These are phyloP conservation scores for Heritiera fomes DNA, from an alignment of 345 rosid species.

Conservation along the genomic window DNA sequence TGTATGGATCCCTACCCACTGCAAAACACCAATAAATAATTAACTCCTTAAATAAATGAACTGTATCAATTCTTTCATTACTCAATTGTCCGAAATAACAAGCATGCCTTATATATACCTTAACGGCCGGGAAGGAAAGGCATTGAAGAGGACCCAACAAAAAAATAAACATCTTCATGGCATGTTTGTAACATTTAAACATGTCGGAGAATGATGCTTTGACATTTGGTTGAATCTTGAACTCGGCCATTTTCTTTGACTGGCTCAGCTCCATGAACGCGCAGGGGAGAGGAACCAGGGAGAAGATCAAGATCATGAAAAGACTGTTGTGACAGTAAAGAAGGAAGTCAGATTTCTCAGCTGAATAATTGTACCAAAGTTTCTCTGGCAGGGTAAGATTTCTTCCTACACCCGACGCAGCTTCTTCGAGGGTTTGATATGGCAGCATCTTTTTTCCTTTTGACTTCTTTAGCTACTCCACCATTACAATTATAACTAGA, in stretches of 20 bases:
- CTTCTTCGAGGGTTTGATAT: slow-evolving; percentile 56
- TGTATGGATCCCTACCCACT: slow-evolving; percentile 67
- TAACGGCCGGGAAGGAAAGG: slow-evolving; percentile 68
- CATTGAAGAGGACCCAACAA: slow-evolving; percentile 82
- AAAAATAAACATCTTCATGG: slow-evolving; percentile 56
- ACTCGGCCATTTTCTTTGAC: slow-evolving; percentile 44
- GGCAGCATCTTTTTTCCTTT: slow-evolving; percentile 47
- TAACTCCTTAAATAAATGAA: neutral
- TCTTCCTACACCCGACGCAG: slow-evolving; percentile 62
- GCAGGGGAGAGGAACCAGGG: slow-evolving; percentile 68
- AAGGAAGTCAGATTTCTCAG: slow-evolving; percentile 69
- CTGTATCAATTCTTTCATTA: too few relatives aligned
- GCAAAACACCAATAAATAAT: slow-evolving; percentile 1
- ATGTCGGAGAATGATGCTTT: slow-evolving; percentile 51
- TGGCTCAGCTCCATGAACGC: slow-evolving; percentile 49
- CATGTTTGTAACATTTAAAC: slow-evolving; percentile 68
- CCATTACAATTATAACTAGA: too few relatives aligned
- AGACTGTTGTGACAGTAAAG: slow-evolving; percentile 76
- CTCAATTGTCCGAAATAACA: too few relatives aligned
- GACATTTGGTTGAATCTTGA: slow-evolving; percentile 86
- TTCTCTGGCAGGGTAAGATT: slow-evolving; percentile 66
- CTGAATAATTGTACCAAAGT: slow-evolving; percentile 81
- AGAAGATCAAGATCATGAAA: slow-evolving; percentile 60
- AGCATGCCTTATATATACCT: slow-evolving; percentile 38
- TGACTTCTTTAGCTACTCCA: neutral